Percentiles rank a stretch among this genome's conserved stretches.
Conservation (phyloP, 2,329 filamentous ascomycete species). For the Neofusicoccum sp. region DNA sequence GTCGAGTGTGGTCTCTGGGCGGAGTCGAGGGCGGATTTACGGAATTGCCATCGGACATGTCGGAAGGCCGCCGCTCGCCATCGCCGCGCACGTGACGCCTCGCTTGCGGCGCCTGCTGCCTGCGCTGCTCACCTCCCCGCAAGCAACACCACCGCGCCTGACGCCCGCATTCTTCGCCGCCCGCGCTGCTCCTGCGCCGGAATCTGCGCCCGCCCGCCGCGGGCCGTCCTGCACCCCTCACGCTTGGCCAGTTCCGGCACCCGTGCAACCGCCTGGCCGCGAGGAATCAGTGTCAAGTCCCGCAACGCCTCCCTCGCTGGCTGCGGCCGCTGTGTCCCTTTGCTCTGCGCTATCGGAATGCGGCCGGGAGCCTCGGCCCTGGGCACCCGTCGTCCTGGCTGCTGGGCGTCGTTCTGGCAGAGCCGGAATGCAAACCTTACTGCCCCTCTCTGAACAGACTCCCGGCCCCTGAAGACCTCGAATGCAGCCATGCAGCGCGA, state of each 20-base stretch:
- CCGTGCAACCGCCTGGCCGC: neutral
- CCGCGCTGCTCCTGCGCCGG: too few relatives aligned
- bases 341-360: neutral
- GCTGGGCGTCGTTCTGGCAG: too few relatives aligned
- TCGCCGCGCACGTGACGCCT: neutral
- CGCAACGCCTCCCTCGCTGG: neutral
- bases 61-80: neutral
- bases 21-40: slow-evolving; percentile 8
- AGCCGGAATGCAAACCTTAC: neutral
- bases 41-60: slow-evolving; percentile 11
- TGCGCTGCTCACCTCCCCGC: neutral
- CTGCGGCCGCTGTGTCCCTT: neutral
- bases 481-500: neutral
- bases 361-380: neutral
- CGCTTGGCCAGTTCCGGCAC: neutral
- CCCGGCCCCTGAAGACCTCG: neutral
- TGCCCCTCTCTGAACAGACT: neutral
- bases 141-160: too few relatives aligned
- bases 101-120: too few relatives aligned
- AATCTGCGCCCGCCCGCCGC: neutral
- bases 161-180: too few relatives aligned
- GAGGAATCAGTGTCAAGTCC: neutral
- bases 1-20: neutral
- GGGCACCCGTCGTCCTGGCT: neutral
- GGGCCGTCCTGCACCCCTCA: neutral